A percentile compares a stretch with the other conserved stretches of the same genome.
These are phyloP conservation scores for Ogataea glucozyma DNA, from an alignment of 805 yeast genomes.

Conservation along the genomic window DNA sequence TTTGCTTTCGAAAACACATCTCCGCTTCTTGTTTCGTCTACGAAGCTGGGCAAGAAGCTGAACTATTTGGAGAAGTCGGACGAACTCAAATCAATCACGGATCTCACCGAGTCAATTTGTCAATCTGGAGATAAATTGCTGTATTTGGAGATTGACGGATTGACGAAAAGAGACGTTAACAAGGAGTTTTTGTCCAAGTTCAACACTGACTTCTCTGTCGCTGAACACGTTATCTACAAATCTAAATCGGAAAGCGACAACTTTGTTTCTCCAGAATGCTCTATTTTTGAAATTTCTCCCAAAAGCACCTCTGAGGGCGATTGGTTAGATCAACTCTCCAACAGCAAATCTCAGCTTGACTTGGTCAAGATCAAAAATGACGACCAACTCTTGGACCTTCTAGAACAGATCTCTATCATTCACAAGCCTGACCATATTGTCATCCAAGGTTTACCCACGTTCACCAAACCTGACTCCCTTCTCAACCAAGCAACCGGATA, in stretches of 20 bases:
- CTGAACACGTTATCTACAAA: conserved; percentile 30
- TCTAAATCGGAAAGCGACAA: conserved; percentile 5
- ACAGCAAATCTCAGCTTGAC: conserved; percentile 6
- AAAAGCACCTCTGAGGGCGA: background rate
- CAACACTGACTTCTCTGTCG: conserved; percentile 10
- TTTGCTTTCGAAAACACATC: conserved; percentile 35
- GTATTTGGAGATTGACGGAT: conserved; percentile 23
- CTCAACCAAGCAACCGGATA: conserved; percentile 19
- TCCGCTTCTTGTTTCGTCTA: conserved; percentile 30
- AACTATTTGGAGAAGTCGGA: conserved; percentile 22
- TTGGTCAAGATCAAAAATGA: conserved; percentile 10
- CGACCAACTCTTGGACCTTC: conserved; percentile 14
- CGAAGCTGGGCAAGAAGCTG: conserved; percentile 8
- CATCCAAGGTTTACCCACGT: conserved; percentile 37
- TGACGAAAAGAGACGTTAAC: conserved; percentile 20
- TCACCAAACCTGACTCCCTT: conserved; percentile 19
- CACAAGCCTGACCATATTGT: conserved; percentile 22
- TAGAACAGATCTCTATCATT: conserved; percentile 18
- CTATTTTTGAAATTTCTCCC: conserved; percentile 2
- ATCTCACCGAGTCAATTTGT: conserved; percentile 24
- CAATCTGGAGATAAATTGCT: conserved; percentile 12
- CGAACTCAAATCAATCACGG: conserved; percentile 6
- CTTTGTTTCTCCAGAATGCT: conserved; percentile 14
- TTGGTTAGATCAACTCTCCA: conserved; percentile 15
- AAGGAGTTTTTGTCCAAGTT: conserved; percentile 12